Evolutionary conservation across 2,329 filamentous ascomycete species (phyloP), one percentile per base, ranked within the genome.

Genomic region (Mariannaea sp.): DNA sequence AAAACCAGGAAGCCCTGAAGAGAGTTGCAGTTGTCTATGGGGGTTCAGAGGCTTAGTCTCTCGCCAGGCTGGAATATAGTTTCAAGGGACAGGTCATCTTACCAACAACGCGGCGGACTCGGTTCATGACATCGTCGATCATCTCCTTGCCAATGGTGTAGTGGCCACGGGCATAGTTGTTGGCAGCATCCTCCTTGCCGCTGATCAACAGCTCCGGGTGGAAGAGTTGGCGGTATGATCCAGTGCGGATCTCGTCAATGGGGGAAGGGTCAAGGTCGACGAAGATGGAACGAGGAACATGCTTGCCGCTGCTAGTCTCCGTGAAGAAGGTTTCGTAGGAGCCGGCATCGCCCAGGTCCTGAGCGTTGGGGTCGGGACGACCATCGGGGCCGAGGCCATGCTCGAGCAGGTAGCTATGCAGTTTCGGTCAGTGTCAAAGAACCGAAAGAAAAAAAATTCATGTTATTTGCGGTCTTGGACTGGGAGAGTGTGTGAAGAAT

Each of bases 71-170:
- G 8, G 27, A 13, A 24, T 8, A 45, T 16, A 17, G 38, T 27
- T 50, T 27, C 26, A 2, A 12, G 24, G n/a, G 3, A 32, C 5
- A 14, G 19, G 12, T 48, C 22, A 42, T 71, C 82, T 69, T 70
- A 88, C 85, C 85, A 70, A 80, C 82, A 65, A 88, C 84, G 62
- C 86, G 86, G 68, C 86, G 85, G 63, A 89, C 83, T 65, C 83
- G 82, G 67, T 89, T 85, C 68, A 88, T 82, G 67, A 88, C 86
- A 64, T 74, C 80, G 70, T 89, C 86, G 49, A 88, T 82, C 82
- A 88, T 85, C 77, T 89, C 86, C 80, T 89, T 89, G 75, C 86
- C 86, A 65, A 89, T 85, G 65, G 86, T 89, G 75, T 89, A 89
- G 76, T 89, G 86, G 53, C 86, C 86, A 77, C 86, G 86, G 64